phyloP scores from a whole-genome alignment of 192 early-diverging fungal species.

The Funneliformis geosporum region DNA sequence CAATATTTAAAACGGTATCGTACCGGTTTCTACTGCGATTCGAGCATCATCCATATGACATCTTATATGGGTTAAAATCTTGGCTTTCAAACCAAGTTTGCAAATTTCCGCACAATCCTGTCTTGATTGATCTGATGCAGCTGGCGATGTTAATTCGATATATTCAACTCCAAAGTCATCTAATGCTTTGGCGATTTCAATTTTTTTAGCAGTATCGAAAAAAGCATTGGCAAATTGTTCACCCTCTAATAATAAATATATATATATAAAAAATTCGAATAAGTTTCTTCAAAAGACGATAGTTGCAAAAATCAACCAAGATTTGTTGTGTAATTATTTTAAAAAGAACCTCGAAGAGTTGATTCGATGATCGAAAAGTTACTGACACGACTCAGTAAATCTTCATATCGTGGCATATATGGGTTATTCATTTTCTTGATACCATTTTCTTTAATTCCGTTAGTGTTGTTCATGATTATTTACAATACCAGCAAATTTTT shows the following conservation, averaged over 20 bases:
- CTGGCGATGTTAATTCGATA: slow-evolving; percentile 95
- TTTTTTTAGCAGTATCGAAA: slow-evolving; percentile 96
- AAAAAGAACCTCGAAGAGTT: slow-evolving; percentile 78
- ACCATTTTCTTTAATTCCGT: not conserved
- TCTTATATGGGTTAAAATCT: slow-evolving; percentile 94
- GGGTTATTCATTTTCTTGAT: slow-evolving; percentile 26
- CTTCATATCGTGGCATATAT: slow-evolving; percentile 56
- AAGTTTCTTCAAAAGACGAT: not conserved
- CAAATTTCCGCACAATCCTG: slow-evolving; percentile 89
- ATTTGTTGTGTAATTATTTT: not conserved
- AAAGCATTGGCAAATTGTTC: slow-evolving; percentile 99
- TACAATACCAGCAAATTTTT: not conserved
- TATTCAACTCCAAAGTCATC: slow-evolving; percentile 99
- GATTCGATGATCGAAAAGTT: slow-evolving; percentile 98
- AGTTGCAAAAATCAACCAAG: not conserved
- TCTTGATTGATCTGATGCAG: slow-evolving; percentile 95
- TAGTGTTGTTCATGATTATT: not conserved
- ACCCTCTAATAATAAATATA: slow-evolving; percentile 69
- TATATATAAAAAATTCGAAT: slow-evolving; percentile 17
- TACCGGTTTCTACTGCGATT: slow-evolving; percentile 90
- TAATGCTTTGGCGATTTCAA: slow-evolving; percentile 97
- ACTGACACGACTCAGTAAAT: slow-evolving; percentile 78
- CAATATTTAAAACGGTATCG: not conserved
- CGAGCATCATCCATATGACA: slow-evolving; percentile 99
- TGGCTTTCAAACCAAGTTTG: slow-evolving; percentile 93